Conservation (phyloP, 805 yeast genomes). For the Wickerhamomyces strasburgensis region DNA sequence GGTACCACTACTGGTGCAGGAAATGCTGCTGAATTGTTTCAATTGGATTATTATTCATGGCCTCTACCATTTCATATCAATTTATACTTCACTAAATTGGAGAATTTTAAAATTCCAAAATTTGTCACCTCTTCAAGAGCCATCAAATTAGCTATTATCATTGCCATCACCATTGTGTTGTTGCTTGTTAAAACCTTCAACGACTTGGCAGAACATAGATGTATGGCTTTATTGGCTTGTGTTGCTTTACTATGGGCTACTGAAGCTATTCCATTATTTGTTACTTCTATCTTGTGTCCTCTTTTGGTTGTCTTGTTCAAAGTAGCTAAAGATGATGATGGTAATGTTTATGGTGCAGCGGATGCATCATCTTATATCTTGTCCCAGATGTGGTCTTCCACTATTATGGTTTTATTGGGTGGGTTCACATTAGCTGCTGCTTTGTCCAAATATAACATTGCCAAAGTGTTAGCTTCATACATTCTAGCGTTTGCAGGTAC, state of each 20-base stretch:
- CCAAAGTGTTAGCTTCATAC: conserved; percentile 83
- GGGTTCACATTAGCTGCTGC: conserved; percentile 95
- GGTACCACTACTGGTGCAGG: conserved; percentile 35
- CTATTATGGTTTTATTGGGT: conserved; percentile 81
- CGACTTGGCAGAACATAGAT: conserved; percentile 55
- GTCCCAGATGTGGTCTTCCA: conserved; percentile 89
- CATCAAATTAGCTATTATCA: conserved; percentile 32
- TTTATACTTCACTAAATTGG: conserved; percentile 23
- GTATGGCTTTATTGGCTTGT: conserved; percentile 62
- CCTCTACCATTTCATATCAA: conserved; percentile 28
- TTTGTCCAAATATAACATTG: conserved; percentile 81
- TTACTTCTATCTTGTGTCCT: conserved; percentile 85
- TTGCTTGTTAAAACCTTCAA: conserved; percentile 57
- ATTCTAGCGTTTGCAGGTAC: conserved; percentile 77
- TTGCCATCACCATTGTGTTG: conserved; percentile 48
- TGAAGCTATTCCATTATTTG: conserved; percentile 87
- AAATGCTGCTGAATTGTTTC: conserved; percentile 26
- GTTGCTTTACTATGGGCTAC: conserved; percentile 86
- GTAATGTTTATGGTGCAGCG: conserved; percentile 55
- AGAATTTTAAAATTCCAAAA: conserved; percentile 33
- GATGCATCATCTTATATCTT: conserved; percentile 68
- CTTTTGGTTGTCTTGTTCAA: conserved; percentile 65
- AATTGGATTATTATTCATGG: conserved; percentile 29
- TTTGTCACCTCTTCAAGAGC: conserved; percentile 36
- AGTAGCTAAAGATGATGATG: conserved; percentile 52